These are phyloP conservation scores for Scutellaria baicalensis DNA, from an alignment of 257 asterid species.

Conservation along the genomic window DNA sequence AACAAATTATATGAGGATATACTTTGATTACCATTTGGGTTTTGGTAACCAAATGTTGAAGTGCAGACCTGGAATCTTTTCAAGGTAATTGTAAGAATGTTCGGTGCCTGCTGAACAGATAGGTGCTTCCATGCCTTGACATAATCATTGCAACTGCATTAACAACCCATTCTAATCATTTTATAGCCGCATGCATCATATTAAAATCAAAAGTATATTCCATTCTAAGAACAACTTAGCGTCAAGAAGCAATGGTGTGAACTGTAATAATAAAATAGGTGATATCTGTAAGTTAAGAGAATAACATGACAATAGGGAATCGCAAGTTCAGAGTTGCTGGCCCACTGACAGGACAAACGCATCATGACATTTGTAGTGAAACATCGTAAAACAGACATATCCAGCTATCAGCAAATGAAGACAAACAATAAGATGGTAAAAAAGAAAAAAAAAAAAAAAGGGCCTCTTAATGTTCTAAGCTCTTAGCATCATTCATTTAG, in stretches of 20 bases:
- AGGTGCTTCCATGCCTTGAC: slow-evolving; percentile 90
- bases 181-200: not conserved
- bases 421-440: not conserved
- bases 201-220: not conserved
- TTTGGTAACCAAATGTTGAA: not conserved
- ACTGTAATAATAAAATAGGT: not conserved
- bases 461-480: no score
- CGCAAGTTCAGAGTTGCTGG: not conserved
- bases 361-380: not conserved
- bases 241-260: not conserved
- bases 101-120: slow-evolving; percentile 61
- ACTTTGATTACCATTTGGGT: not conserved
- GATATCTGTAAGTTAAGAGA: not conserved
- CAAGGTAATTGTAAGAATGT: slow-evolving; percentile 91
- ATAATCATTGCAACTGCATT: slow-evolving; percentile 80
- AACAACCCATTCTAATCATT: slow-evolving; percentile 9
- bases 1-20: not conserved
- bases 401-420: not conserved
- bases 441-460: not conserved
- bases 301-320: not conserved
- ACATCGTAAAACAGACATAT: not conserved
- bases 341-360: not conserved
- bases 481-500: no score
- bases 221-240: not conserved
- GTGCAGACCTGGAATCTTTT: slow-evolving; percentile 84